These are phyloP conservation scores for Globisporangium echinulatum DNA, from an alignment of 352 stramenopile species.

Conservation along the genomic window DNA sequence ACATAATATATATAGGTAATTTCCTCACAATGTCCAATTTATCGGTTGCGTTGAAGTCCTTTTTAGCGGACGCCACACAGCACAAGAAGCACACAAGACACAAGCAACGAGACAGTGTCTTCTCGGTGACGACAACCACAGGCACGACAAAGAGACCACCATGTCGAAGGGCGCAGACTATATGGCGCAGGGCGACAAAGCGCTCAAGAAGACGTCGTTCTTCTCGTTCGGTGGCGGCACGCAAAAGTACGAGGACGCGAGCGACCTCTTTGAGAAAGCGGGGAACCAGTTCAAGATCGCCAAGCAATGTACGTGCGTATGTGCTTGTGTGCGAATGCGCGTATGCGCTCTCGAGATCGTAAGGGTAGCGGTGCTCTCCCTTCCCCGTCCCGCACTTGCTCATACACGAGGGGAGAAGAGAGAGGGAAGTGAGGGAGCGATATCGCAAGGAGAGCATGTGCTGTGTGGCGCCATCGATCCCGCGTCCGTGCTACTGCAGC, in stretches of 20 bases:
- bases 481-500: no score
- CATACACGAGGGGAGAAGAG: no score
- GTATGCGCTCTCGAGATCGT: no score
- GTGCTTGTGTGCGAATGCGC: no score
- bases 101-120: neutral
- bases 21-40: no score
- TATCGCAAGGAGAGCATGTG: no score
- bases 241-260: constrained; percentile 95
- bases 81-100: neutral
- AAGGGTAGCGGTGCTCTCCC: no score
- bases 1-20: constrained; percentile 11
- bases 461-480: no score
- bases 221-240: constrained; percentile 92
- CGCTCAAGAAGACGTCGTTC: constrained; percentile 93
- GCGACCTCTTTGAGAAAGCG: constrained; percentile 92
- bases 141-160: neutral
- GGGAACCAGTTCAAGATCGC: constrained; percentile 97
- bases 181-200: constrained; percentile 81
- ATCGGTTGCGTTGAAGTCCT: no score
- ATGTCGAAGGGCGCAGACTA: constrained; percentile 78
- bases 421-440: no score
- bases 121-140: no score
- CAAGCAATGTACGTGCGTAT: constrained; percentile 80
- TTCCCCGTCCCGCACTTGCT: no score
- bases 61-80: neutral